Percentiles rank a stretch among this genome's conserved stretches.
Evolutionary conservation across 78 protist genomes (phyloP).

Genomic region (slime mould (Dictyostelium discoideum)): DNA sequence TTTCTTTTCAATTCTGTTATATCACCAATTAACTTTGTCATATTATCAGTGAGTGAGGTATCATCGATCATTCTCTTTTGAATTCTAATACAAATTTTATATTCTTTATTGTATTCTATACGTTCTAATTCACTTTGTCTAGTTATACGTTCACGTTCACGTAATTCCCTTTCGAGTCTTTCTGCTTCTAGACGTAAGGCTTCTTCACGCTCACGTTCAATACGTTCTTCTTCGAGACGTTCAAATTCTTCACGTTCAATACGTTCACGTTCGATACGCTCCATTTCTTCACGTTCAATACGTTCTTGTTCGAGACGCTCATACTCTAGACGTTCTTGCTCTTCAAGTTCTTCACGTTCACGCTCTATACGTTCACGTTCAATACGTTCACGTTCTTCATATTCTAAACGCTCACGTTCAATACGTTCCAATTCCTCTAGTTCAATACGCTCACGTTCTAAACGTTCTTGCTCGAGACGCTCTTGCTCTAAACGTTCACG

Average conservation of each 20-base stretch:
- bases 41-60: constrained; percentile 19
- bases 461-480: not conserved
- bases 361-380: constrained; percentile 51
- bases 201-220: constrained; percentile 28
- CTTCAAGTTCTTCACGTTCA: constrained; percentile 7
- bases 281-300: constrained; percentile 11
- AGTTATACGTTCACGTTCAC: not conserved
- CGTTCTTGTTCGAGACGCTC: constrained; percentile 60
- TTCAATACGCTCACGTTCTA: constrained; percentile 37
- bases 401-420: constrained; percentile 20
- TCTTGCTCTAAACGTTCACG: constrained; percentile 20
- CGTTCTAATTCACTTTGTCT: constrained; percentile 1
- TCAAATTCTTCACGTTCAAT: constrained; percentile 41
- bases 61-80: constrained; percentile 49
- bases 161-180: not conserved
- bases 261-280: constrained; percentile 45
- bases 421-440: constrained; percentile 3
- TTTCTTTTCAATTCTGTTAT: constrained; percentile 68
- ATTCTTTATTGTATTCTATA: constrained; percentile 37
- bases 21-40: constrained; percentile 50
- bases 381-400: constrained; percentile 21
- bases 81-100: constrained; percentile 37
- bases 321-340: constrained; percentile 26
- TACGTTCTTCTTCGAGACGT: constrained; percentile 7
- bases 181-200: constrained; percentile 19